A percentile compares a stretch with the other conserved stretches of the same genome.
These are phyloP conservation scores for Leccinellum albellum DNA, from an alignment of 768 basidiomycete genomes.

Conservation along the genomic window DNA sequence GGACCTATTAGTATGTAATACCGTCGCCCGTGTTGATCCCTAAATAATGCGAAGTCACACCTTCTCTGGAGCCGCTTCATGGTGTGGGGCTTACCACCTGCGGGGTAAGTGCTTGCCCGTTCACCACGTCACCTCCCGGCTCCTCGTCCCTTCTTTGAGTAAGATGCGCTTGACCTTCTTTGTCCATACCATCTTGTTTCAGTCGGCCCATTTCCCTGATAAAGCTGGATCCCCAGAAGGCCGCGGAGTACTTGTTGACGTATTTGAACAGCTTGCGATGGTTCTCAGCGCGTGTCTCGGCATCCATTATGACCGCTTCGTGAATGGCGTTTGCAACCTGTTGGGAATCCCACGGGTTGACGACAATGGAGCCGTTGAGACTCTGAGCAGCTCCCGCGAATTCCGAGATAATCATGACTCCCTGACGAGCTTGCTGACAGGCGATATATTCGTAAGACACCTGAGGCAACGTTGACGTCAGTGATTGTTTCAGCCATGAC, in stretches of 20 bases:
- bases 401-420: constrained; percentile 96
- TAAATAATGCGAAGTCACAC: constrained; percentile 31
- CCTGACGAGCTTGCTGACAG: constrained; percentile 88
- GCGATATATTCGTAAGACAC: constrained; percentile 99
- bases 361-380: constrained; percentile 92
- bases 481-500: constrained; percentile 5
- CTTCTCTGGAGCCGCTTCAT: constrained; percentile 25
- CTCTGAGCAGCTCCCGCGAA: constrained; percentile 97
- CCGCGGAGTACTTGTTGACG: constrained; percentile 90
- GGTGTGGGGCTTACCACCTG: constrained; percentile 35
- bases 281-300: constrained; percentile 81
- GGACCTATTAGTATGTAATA: constrained; percentile 19
- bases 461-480: constrained; percentile 38
- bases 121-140: constrained; percentile 37
- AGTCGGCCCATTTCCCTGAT: constrained; percentile 79
- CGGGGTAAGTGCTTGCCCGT: constrained; percentile 35
- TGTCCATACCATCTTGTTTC: constrained; percentile 36
- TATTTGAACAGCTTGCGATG: constrained; percentile 96
- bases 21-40: constrained; percentile 22
- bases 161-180: constrained; percentile 34
- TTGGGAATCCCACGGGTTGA: constrained; percentile 99
- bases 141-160: constrained; percentile 35
- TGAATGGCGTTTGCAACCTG: constrained; percentile 97
- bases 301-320: constrained; percentile 88
- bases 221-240: constrained; percentile 90